A percentile compares a stretch with the other conserved stretches of the same genome.
Conservation (phyloP, 2,329 filamentous ascomycete genomes). For the Trichoderma guizhouense region DNA sequence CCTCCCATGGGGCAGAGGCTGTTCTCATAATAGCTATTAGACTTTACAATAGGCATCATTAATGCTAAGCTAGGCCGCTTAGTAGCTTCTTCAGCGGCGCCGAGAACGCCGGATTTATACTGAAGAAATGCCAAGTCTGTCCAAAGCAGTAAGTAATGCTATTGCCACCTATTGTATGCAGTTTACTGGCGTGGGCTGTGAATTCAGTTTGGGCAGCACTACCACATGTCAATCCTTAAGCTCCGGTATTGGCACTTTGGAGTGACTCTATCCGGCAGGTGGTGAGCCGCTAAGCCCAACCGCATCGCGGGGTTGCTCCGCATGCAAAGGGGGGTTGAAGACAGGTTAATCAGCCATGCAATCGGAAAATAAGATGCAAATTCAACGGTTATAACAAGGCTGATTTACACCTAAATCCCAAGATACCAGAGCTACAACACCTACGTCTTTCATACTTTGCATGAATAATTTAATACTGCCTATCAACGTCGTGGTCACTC, state of each 20-base stretch:
- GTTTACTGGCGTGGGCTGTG: neutral
- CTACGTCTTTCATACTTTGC: neutral
- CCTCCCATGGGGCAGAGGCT: neutral
- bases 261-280: slow-evolving; percentile 10
- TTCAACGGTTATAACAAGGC: neutral
- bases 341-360: neutral
- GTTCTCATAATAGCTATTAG: neutral
- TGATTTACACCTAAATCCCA: neutral
- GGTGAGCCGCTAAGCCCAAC: slow-evolving; percentile 1
- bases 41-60: neutral
- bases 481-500: neutral
- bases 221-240: neutral
- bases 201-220: neutral
- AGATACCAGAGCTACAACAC: too few species aligned
- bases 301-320: slow-evolving; percentile 9
- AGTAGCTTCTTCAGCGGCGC: neutral
- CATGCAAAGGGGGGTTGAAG: neutral
- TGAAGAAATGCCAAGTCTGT: neutral
- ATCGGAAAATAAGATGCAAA: neutral
- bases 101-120: neutral
- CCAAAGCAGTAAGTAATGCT: too few species aligned
- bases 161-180: neutral
- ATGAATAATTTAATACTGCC: neutral
- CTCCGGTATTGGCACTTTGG: neutral
- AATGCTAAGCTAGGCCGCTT: neutral